Conservation (phyloP, 768 basidiomycete genomes). For the Chalciporus chontae region DNA sequence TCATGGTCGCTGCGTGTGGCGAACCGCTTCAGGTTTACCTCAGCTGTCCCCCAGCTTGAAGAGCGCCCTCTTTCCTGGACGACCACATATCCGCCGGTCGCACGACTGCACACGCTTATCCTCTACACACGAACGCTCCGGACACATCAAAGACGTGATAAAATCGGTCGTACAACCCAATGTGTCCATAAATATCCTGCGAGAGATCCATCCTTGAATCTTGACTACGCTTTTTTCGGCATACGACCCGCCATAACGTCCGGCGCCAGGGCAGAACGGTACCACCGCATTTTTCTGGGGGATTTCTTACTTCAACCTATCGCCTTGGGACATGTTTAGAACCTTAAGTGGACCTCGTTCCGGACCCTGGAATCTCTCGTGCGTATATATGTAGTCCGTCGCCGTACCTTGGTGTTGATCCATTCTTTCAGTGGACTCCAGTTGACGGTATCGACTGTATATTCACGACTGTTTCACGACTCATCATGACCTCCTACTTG, state of each 20-base stretch:
- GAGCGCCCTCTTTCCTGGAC: conserved; percentile 8
- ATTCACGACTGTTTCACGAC: conserved; percentile 18
- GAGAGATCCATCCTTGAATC: conserved; percentile 16
- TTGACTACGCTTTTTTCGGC: conserved; percentile 18
- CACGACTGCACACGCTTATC: conserved; percentile 15
- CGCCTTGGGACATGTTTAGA: conserved; percentile 23
- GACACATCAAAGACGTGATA: conserved; percentile 34
- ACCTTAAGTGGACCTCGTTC: conserved; percentile 10
- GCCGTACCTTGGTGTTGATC: not conserved
- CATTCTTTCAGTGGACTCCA: conserved; percentile 12
- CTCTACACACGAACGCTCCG: conserved; percentile 20
- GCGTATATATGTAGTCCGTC: conserved; percentile 26
- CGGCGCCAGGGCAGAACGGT: conserved; percentile 8
- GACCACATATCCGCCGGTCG: conserved; percentile 6
- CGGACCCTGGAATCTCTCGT: conserved; percentile 23
- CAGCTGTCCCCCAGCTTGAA: conserved; percentile 14
- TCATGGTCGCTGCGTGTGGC: conserved; percentile 10
- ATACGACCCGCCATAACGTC: conserved; percentile 15
- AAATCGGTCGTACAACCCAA: conserved; percentile 7
- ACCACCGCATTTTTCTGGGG: conserved; percentile 29
- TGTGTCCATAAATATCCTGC: conserved; percentile 1
- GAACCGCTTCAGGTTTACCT: conserved; percentile 28
- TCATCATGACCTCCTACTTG: conserved; percentile 47
- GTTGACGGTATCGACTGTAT: conserved; percentile 13
- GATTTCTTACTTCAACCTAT: conserved; percentile 32